A percentile compares a stretch with the other conserved stretches of the same genome.
These are phyloP conservation scores for Cystobasidiaceae sp. DNA, from an alignment of 1,284 basidiomycete genomes.

Conservation along the genomic window DNA sequence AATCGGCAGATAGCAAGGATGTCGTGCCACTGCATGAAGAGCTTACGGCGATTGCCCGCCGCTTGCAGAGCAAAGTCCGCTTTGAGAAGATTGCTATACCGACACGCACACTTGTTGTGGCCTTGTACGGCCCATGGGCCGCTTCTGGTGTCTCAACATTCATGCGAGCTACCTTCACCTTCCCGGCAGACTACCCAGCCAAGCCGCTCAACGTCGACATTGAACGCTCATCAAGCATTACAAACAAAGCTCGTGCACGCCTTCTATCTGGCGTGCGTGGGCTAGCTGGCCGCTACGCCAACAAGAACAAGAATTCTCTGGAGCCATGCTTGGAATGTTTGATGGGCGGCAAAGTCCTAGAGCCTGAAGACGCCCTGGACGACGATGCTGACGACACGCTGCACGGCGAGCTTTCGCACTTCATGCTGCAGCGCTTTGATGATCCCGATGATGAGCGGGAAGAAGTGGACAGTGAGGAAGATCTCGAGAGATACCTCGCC, in stretches of 20 bases:
- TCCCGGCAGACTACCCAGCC: slow-evolving; percentile 76
- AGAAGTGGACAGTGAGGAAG: slow-evolving; percentile 40
- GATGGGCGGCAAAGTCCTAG: slow-evolving; percentile 53
- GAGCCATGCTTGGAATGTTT: slow-evolving; percentile 75
- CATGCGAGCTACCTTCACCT: slow-evolving; percentile 83
- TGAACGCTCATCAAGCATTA: slow-evolving; percentile 73
- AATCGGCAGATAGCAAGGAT: not conserved
- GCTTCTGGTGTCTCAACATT: slow-evolving; percentile 65
- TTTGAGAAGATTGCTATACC: slow-evolving; percentile 66
- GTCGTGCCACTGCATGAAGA: slow-evolving; percentile 37
- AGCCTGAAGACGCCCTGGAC: slow-evolving; percentile 41
- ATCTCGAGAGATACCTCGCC: slow-evolving; percentile 50
- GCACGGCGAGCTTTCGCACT: not conserved
- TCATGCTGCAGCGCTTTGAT: not conserved
- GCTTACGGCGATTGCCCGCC: slow-evolving; percentile 68
- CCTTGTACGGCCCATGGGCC: slow-evolving; percentile 85
- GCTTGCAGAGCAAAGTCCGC: slow-evolving; percentile 68
- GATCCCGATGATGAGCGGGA: slow-evolving; percentile 42
- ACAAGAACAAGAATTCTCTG: slow-evolving; percentile 67
- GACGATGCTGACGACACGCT: slow-evolving; percentile 46
- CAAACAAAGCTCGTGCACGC: slow-evolving; percentile 65
- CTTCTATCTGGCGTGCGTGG: slow-evolving; percentile 68
- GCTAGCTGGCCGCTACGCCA: slow-evolving; percentile 53
- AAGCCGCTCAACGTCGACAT: slow-evolving; percentile 69
- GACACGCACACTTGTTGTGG: slow-evolving; percentile 74